A percentile compares a stretch with the other conserved stretches of the same genome.
Evolutionary conservation across 192 early-diverging fungal genomes (phyloP).

Genomic region (Rhizoclosmatium globosum): DNA sequence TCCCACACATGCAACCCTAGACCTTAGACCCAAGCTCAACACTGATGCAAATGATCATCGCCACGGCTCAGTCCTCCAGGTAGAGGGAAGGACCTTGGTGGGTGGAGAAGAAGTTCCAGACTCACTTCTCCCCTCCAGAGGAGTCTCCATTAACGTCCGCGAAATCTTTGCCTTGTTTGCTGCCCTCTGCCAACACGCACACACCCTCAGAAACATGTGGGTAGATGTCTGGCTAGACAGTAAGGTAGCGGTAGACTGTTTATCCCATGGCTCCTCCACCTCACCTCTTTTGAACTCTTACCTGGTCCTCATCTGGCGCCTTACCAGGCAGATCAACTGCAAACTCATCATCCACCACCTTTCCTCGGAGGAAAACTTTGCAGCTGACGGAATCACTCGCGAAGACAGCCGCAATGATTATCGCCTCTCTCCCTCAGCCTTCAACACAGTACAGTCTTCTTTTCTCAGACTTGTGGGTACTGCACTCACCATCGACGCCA

Average conservation of each 20-base stretch:
- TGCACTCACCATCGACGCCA: background rate
- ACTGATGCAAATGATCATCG: background rate
- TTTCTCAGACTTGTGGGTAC: background rate
- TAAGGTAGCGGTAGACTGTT: background rate
- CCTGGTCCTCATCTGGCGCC: background rate
- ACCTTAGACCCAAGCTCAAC: background rate
- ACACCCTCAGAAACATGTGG: background rate
- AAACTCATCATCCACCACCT: slow-evolving; percentile 4
- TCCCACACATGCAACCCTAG: background rate
- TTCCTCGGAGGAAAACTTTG: background rate
- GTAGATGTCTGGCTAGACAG: slow-evolving; percentile 11
- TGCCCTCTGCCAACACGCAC: background rate
- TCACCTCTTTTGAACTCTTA: background rate
- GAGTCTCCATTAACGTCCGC: background rate
- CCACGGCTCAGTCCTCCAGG: background rate
- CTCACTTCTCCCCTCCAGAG: background rate
- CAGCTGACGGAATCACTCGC: slow-evolving; percentile 6
- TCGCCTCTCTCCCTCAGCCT: background rate
- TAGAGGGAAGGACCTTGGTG: background rate
- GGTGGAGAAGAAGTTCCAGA: slow-evolving; percentile 4
- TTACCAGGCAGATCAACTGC: slow-evolving; percentile 6
- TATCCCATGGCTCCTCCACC: background rate
- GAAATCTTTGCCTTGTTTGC: background rate
- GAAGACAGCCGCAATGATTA: background rate
- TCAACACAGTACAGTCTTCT: background rate